Evolutionary conservation across 345 rosid species (phyloP), one percentile per base, ranked within the genome.

Genomic region (Laguncularia racemosa): DNA sequence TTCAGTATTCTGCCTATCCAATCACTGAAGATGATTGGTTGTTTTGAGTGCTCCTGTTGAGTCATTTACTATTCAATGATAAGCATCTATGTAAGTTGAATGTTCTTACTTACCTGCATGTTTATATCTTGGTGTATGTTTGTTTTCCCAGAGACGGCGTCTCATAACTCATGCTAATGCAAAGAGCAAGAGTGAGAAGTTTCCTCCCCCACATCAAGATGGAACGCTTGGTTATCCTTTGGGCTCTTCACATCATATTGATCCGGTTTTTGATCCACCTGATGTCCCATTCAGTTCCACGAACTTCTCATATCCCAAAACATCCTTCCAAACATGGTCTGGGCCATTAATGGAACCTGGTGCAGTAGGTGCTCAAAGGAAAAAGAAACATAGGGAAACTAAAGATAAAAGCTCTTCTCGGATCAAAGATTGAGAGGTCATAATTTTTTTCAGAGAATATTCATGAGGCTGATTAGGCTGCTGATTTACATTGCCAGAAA

Each of bases 171-270:
- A 89, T 67, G 88, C 91, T 58, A 92, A 84, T 60, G 95, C 96
- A 19, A 89, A 89, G 84, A 92, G 95, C 82, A 86, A 89, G 79
- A 89, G 98, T 15, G 98, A 92, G 65, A 92, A 92, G 69, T 92
- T 92, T 68, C 98, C 98, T 2, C 97, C 98, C 5, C 98, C 95
- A 0, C 98, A 86, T 73, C 91, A 92, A 66, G 96, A 89, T n/a
- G 98, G 95, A 62, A 57, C 89, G 14, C 80, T 92, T 57, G 96
- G 96, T 21, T 69, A 81, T 71, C 82, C 91, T 28, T 63, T 92
- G 56, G 98, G 93, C 12, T 72, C 89, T 50, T 81, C 89, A n/a
- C 93, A 83, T 66, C 95, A 86, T 61, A 77, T 81, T 40, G 82
- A 85, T 72, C 89, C 97, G 5, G 81, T 69, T 48, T 74, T 70